Percentiles rank a stretch among this genome's conserved stretches.
phyloP scores from a whole-genome alignment of 169 alveolate species.

The Eimeria falciformis region DNA sequence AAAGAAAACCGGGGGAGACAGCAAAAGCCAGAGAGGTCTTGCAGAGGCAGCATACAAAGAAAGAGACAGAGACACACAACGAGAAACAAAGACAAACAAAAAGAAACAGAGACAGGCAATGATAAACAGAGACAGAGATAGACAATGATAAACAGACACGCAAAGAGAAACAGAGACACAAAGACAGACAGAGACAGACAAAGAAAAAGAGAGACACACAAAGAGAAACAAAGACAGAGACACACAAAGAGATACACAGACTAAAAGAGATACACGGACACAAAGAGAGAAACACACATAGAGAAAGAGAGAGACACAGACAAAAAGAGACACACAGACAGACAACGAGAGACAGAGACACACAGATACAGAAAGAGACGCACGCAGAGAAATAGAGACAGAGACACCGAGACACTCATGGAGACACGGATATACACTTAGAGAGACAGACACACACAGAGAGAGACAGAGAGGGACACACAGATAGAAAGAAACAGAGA shows the following conservation, averaged over 20 bases:
- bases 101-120: not conserved
- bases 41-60: slow-evolving; percentile 5
- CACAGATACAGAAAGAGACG: no score
- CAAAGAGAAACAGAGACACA: not conserved
- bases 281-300: not conserved
- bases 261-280: not conserved
- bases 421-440: not conserved
- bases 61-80: not conserved
- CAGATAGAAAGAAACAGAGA: not conserved
- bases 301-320: not conserved
- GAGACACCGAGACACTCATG: not conserved
- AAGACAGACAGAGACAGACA: not conserved
- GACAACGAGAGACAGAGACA: not conserved
- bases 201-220: not conserved
- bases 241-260: not conserved
- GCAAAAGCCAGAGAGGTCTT: not conserved
- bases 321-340: not conserved
- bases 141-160: not conserved
- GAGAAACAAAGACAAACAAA: not conserved
- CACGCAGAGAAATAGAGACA: no score
- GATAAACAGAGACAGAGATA: not conserved
- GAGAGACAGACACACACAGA: not conserved
- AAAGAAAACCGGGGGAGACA: not conserved
- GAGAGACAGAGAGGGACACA: not conserved
- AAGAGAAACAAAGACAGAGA: not conserved